Base-by-base conservation (phyloP, 495 filamentous ascomycete genomes). In the Penicillium antarcticum region DNA sequence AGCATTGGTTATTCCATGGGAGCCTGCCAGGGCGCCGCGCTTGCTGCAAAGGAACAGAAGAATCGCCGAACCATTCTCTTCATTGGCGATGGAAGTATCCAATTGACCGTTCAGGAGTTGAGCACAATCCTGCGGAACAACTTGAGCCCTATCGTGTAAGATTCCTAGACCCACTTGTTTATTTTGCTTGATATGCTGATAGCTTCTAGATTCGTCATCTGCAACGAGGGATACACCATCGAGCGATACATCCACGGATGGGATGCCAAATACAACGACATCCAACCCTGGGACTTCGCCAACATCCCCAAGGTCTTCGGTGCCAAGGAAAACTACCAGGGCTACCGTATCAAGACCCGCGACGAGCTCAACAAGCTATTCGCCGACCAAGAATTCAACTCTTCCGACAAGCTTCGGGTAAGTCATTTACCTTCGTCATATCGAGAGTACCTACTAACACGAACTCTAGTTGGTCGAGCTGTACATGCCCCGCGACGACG, bases 41-140 rank as follows among this genome's bases (percentile, higher is more conserved):
- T 91, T 39, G 89, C 86, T 5, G 79, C 80, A 0, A 83, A 84
- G 49, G 89, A 92, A 55, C 66, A 65, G n/a, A 62, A 55, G 0
- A 66, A 79, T 33, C 74, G 82, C 17, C 78, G 88, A 21, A 89
- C 87, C 1, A 84, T 97, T 43, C 73, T 97, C 46, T 91, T 94
- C 55, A 89, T 90, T 13, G 92, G 91, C 39, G 92, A 97, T 57
- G 92, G 92, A 18, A 88, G 85, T 55, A 81, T 92, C 54, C 88
- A 97, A 58, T 73, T 96, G 33, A 95, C 91, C 1, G 82, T 80
- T 5, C 92, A 96, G 63, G 90, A 95, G 66, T 60, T 97, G 42
- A 87, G 85, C 64, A 94, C 91, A 16, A 94, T 96, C 79, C 78
- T 97, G 45, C 79, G 84, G 12, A 85, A 89, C 46, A 75, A 81